Conservation (phyloP, 2,329 filamentous ascomycete genomes). For the Fusarium metavorans region DNA sequence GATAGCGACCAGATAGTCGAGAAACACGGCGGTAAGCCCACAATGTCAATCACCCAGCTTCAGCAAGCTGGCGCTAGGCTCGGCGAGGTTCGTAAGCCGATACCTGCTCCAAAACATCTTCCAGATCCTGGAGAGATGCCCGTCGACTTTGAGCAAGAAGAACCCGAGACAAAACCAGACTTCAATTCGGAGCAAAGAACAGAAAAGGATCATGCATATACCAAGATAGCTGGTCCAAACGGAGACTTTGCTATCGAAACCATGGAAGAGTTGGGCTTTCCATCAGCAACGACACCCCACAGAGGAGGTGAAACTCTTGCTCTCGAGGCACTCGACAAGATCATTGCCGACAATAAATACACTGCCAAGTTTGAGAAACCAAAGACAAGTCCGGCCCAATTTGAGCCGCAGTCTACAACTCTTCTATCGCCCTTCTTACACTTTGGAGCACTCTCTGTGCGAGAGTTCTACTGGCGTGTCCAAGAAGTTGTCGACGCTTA, state of each 20-base stretch:
- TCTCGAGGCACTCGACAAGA: slow-evolving; percentile 66
- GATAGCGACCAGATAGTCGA: slow-evolving; percentile 78
- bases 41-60: slow-evolving; percentile 79
- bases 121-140: slow-evolving; percentile 75
- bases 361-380: slow-evolving; percentile 82
- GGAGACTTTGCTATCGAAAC: slow-evolving; percentile 78
- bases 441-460: slow-evolving; percentile 77
- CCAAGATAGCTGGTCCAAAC: slow-evolving; percentile 72
- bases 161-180: slow-evolving; percentile 65
- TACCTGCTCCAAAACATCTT: slow-evolving; percentile 68
- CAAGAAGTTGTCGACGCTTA: slow-evolving; percentile 71
- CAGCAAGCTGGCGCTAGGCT: slow-evolving; percentile 72
- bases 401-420: slow-evolving; percentile 79
- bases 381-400: slow-evolving; percentile 78
- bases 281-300: slow-evolving; percentile 73
- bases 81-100: slow-evolving; percentile 70
- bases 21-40: slow-evolving; percentile 75
- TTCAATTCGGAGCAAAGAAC: slow-evolving; percentile 69
- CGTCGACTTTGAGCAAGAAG: slow-evolving; percentile 68
- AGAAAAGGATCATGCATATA: slow-evolving; percentile 68
- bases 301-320: slow-evolving; percentile 78
- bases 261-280: slow-evolving; percentile 76
- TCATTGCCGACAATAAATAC: slow-evolving; percentile 73
- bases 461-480: slow-evolving; percentile 79
- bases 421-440: slow-evolving; percentile 80